Conservation (phyloP, 1,284 basidiomycete genomes). For the Termitomyces sp. region DNA sequence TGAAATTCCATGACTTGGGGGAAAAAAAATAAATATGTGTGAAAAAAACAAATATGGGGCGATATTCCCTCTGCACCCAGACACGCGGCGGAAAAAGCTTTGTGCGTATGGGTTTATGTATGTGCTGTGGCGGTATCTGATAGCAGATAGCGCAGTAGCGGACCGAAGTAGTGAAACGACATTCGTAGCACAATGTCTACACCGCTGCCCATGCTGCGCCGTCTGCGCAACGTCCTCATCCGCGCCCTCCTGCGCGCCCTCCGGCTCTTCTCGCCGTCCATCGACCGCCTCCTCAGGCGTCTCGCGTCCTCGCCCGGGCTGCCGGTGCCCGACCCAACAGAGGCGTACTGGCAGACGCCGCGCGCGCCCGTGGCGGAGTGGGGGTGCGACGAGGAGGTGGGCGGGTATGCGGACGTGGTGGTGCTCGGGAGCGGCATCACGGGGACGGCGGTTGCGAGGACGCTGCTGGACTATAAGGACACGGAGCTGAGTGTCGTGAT, state of each 20-base stretch:
- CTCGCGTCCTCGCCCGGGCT: constrained; percentile 49
- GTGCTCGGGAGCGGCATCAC: constrained; percentile 72
- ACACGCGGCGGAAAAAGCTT: no score
- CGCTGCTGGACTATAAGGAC: constrained; percentile 34
- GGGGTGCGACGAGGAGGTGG: constrained; percentile 13
- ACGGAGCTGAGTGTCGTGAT: constrained; percentile 39
- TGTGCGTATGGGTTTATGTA: no score
- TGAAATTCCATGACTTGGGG: no score
- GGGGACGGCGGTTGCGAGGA: constrained; percentile 52
- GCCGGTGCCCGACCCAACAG: constrained; percentile 46
- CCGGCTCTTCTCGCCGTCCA: constrained; percentile 19
- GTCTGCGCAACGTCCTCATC: constrained; percentile 17
- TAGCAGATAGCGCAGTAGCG: no score
- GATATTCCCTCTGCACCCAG: no score
- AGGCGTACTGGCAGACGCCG: constrained; percentile 58
- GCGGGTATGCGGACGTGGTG: constrained; percentile 50
- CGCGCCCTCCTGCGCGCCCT: constrained; percentile 26
- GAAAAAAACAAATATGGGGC: no score
- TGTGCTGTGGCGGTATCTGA: no score
- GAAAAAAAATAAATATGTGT: no score
- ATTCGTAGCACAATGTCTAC: no score
- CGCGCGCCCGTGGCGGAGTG: constrained; percentile 42
- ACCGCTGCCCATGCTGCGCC: background rate
- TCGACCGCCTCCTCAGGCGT: constrained; percentile 30
- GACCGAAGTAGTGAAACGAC: no score